These are phyloP conservation scores for Typha latifolia DNA, from an alignment of 176 grass and related monocot species.

Conservation along the genomic window DNA sequence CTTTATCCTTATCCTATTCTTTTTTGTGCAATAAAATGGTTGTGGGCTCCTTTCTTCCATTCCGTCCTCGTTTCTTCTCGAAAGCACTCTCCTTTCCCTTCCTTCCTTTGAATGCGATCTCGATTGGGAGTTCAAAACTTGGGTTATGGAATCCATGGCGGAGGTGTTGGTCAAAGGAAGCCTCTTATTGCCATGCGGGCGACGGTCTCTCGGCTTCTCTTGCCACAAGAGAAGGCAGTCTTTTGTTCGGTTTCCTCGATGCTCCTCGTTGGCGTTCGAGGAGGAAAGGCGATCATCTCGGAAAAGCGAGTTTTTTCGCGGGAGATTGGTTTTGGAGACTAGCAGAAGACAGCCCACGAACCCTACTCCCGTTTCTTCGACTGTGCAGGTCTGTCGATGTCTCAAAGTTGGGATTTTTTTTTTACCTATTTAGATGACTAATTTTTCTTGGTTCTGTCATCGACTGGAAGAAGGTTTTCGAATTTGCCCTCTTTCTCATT, in stretches of 20 bases:
- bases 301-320: slow-evolving; percentile 35
- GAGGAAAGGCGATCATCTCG: not conserved
- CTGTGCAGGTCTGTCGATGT: slow-evolving; percentile 37
- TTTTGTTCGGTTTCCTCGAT: slow-evolving; percentile 15
- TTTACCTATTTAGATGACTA: not conserved
- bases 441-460: not conserved
- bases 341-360: slow-evolving; percentile 25
- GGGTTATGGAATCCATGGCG: slow-evolving; percentile 19
- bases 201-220: slow-evolving; percentile 7
- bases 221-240: slow-evolving; percentile 27
- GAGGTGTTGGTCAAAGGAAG: slow-evolving; percentile 37
- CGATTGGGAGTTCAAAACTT: not conserved
- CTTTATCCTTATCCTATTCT: not conserved
- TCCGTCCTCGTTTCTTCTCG: not conserved
- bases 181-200: slow-evolving; percentile 14
- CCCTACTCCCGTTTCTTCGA: slow-evolving; percentile 27
- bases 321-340: slow-evolving; percentile 36
- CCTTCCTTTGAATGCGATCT: not conserved
- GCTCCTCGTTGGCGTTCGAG: slow-evolving; percentile 22
- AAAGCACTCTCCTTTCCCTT: not conserved
- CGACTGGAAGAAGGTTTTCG: not conserved
- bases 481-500: too few species aligned
- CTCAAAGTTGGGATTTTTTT: not conserved
- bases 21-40: not conserved
- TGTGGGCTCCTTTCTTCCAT: not conserved